Evolutionary conservation across 1,284 basidiomycete genomes (phyloP), one percentile per base, ranked within the genome.

Genomic region (Tilletia indica): DNA sequence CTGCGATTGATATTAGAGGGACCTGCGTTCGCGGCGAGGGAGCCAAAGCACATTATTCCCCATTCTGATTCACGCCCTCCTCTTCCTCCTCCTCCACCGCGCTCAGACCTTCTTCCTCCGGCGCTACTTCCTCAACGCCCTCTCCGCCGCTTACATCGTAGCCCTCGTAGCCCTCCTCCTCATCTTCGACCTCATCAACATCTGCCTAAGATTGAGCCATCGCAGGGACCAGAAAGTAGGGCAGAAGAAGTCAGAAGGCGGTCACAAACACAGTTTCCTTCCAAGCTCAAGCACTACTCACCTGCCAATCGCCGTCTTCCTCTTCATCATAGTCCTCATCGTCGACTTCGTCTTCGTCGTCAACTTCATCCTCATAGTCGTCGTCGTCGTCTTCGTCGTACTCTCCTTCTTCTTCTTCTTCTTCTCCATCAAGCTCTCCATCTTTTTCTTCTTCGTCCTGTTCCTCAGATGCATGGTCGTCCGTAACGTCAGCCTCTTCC

Each of bases 11-110:
- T 31, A 31, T 31, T 31, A 31, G 25, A 31, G 25, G 25, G 25
- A 31, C 25, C 25, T 31, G 25, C 25, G 25, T 31, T 31, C 25
- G 25, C 25, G 25, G 25, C 25, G 1, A 31, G 25, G 25, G 25
- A 31, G 25, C 25, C 25, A 31, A 31, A 31, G 25, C 25, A 31
- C 25, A 31, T 31, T 2, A 31, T 31, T 77, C 76, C 66, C 75
- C 74, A 48, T 75, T 74, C n/a, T 72, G 74, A 4, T 73, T 74
- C 4, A 77, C 67, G 0, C 74, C 76, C 48, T 77, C 76, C 63
- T 76, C 76, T 12, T 76, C 76, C 2, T 72, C 73, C 48, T 77
- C 75, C 4, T 73, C 78, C 21, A 58, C 56, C 21, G 56, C 56
- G 11, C 56, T 58, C n/a, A 58, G 21, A 31, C 56, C 56, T 25